phyloP scores from a whole-genome alignment of 345 rosid genomes.

The Noccaea bulbosa region DNA sequence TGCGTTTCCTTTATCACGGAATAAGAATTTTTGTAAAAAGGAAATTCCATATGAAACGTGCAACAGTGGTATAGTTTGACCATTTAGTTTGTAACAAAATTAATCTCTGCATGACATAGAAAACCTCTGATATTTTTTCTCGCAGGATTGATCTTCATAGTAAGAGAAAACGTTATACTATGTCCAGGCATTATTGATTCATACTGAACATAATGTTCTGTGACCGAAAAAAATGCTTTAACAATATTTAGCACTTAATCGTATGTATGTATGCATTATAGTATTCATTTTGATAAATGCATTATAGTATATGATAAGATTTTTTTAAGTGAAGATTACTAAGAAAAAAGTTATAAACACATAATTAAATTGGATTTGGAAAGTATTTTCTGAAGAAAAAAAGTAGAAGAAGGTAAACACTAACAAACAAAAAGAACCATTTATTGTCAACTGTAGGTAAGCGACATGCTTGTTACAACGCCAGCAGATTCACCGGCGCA shows the following conservation, averaged over 20 bases:
- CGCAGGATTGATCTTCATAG: background rate
- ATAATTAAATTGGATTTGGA: background rate
- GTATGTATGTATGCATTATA: background rate
- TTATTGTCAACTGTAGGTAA: background rate
- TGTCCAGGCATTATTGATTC: background rate
- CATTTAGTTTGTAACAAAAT: constrained; percentile 8
- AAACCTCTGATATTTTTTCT: background rate
- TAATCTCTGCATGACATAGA: background rate
- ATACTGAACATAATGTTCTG: background rate
- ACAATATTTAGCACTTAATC: background rate
- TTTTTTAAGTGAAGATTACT: too few relatives aligned
- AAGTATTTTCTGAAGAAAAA: background rate
- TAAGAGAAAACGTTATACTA: constrained; percentile 1
- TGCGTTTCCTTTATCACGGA: background rate
- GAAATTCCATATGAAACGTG: background rate
- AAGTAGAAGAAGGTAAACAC: background rate
- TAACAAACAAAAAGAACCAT: background rate
- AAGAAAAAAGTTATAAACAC: background rate
- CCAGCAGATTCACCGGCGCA: constrained; percentile 40
- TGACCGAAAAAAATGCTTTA: background rate
- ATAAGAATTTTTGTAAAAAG: background rate
- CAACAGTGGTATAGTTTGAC: background rate
- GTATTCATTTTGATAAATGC: too few relatives aligned
- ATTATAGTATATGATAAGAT: background rate
- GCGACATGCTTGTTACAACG: constrained; percentile 33